Evolutionary conservation across 140 eudicot species (phyloP), one percentile per base, ranked within the genome.

Genomic region (Flaveria floridana): DNA sequence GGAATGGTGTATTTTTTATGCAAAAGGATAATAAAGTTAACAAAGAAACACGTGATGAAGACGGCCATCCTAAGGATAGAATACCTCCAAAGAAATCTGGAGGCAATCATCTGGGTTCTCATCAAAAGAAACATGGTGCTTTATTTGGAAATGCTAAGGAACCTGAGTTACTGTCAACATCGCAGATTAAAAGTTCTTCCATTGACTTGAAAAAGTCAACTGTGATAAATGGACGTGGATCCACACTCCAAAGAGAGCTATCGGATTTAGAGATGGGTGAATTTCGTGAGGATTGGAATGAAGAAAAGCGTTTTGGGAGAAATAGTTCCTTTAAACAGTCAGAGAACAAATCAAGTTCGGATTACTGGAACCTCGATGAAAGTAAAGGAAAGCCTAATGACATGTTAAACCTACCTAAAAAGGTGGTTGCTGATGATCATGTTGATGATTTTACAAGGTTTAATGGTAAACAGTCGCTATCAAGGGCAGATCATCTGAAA

Each of bases 231-330:
- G 95, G 89, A 5, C 83, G 89, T 65, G 87, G 85, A 37, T 68
- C 80, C 39, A 37, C 81, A 9, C 92, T 91, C 26, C 85, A 73
- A 76, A 85, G 97, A 79, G 97, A 88, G 85, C 84, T 53, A 61
- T 88, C 97, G 7, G 97, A 87, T 37, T 85, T 94, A 81, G 99
- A 94, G 83, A 70, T 90, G 87, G 99, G 99, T n/a, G 99, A 94
- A 79, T 84, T 94, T 78, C 96, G 97, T 37, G 97, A 94, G 80
- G 81, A 86, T 18, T 68, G 81, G 51, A 74, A 79, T 46, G 91
- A 86, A 80, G 97, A 84, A 76, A 90, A 88, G 75, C 84, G 71
- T 63, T 78, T 80, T 63, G 90, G 87, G 77, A 79, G 84, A 73
- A 83, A 81, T 72, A 80, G 82, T 68, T 85, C 97, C 28, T 84